A percentile compares a stretch with the other conserved stretches of the same genome.
These are phyloP conservation scores for Spiromastix sp. DNA, from an alignment of 2,329 filamentous ascomycete genomes.

Conservation along the genomic window DNA sequence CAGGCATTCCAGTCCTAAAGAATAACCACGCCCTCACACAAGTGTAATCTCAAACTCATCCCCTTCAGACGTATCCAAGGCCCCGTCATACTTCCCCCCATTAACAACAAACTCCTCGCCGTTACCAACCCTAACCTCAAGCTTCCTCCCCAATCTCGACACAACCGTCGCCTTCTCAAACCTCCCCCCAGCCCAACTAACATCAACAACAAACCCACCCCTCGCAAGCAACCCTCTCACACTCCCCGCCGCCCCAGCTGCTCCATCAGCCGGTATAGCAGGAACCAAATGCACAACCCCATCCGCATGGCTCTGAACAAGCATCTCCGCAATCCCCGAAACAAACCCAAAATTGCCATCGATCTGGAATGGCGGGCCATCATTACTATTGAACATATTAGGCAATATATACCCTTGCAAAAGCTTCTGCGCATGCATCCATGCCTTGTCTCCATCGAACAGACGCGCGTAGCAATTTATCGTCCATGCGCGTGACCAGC, in stretches of 20 bases:
- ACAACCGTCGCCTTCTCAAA: neutral
- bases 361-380: slow-evolving; percentile 34
- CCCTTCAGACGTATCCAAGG: no score
- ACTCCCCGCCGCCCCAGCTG: slow-evolving; percentile 20
- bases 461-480: slow-evolving; percentile 38
- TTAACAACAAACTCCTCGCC: no score
- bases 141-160: neutral
- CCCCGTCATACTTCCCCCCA: no score
- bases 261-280: slow-evolving; percentile 20
- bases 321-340: slow-evolving; percentile 34
- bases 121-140: no score
- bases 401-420: slow-evolving; percentile 27
- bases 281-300: slow-evolving; percentile 25
- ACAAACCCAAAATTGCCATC: slow-evolving; percentile 40
- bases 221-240: slow-evolving; percentile 24
- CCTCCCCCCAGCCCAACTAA: slow-evolving; percentile 21
- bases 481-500: slow-evolving; percentile 40
- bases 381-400: slow-evolving; percentile 29
- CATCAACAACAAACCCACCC: slow-evolving; percentile 25
- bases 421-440: slow-evolving; percentile 24
- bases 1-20: no score
- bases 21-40: no score
- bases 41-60: no score
- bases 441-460: slow-evolving; percentile 23
- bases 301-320: slow-evolving; percentile 30